phyloP scores from a whole-genome alignment of 2,329 filamentous ascomycete species.

The Colletotrichum orbiculare region DNA sequence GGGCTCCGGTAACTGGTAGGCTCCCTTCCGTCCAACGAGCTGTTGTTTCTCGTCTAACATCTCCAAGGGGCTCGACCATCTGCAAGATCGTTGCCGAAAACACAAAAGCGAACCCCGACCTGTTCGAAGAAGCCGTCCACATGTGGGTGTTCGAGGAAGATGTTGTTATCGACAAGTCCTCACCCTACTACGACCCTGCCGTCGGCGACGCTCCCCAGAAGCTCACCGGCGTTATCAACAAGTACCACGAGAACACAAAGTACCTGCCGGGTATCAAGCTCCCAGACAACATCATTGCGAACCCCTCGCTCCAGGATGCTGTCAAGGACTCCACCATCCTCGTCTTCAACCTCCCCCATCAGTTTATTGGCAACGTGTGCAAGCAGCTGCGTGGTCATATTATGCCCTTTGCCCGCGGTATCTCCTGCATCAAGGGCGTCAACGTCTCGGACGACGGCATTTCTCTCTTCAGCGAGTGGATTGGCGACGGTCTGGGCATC shows the following conservation, averaged over 20 bases:
- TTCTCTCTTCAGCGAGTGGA: conserved; percentile 92
- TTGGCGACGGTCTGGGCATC: conserved; percentile 89
- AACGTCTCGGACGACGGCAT: conserved; percentile 89
- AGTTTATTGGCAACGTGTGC: conserved; percentile 92
- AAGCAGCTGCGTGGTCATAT: conserved; percentile 88
- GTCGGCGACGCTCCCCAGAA: conserved; percentile 79
- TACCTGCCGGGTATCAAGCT: conserved; percentile 92
- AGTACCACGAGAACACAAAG: conserved; percentile 94
- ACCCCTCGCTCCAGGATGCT: conserved; percentile 81
- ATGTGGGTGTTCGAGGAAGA: conserved; percentile 99
- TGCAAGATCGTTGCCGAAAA: conserved; percentile 98
- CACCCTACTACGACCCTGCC: conserved; percentile 76
- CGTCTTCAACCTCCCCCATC: conserved; percentile 95
- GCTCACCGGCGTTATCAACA: conserved; percentile 92
- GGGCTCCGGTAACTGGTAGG: conserved; percentile 95
- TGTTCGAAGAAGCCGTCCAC: conserved; percentile 91
- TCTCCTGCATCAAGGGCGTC: conserved; percentile 98
- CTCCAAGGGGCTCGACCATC: conserved; percentile 88
- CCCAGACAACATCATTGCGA: conserved; percentile 85
- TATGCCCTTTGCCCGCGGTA: conserved; percentile 88
- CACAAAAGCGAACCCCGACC: conserved; percentile 76
- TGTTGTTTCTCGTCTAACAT: conserved; percentile 8
- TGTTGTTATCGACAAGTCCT: conserved; percentile 77
- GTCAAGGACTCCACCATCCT: conserved; percentile 88
- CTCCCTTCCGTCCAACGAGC: background rate